A percentile compares a stretch with the other conserved stretches of the same genome.
phyloP scores from a whole-genome alignment of 371 early-diverging fungal genomes.

The Lichtheimia corymbifera region DNA sequence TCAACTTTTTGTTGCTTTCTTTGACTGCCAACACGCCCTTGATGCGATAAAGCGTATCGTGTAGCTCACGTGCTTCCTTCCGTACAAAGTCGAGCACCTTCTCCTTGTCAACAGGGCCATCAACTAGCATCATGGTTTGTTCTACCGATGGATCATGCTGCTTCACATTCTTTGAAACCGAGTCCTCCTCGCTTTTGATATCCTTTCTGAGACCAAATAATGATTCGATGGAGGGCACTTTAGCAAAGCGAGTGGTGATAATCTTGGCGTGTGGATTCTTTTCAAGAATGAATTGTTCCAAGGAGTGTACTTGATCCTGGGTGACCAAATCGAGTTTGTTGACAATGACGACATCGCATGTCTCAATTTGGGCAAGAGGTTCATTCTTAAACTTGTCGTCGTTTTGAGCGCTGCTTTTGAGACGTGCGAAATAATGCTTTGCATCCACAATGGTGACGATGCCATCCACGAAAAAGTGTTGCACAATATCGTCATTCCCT shows the following conservation, averaged over 20 bases:
- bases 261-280: constrained; percentile 25
- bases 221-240: constrained; percentile 13
- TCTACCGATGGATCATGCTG: constrained; percentile 34
- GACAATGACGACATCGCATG: constrained; percentile 31
- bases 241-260: constrained; percentile 18
- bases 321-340: constrained; percentile 38
- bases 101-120: constrained; percentile 21
- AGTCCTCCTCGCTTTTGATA: constrained; percentile 10
- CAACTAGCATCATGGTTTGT: constrained; percentile 30
- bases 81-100: constrained; percentile 19
- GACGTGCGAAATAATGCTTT: constrained; percentile 23
- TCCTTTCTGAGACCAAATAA: constrained; percentile 19
- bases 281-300: constrained; percentile 17
- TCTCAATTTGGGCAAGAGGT: constrained; percentile 32
- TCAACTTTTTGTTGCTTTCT: constrained; percentile 18
- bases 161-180: constrained; percentile 16
- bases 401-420: background rate
- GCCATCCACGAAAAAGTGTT: constrained; percentile 33
- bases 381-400: constrained; percentile 43
- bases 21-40: constrained; percentile 31
- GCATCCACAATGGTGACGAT: constrained; percentile 35
- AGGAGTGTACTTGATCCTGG: background rate
- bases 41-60: constrained; percentile 24
- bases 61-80: constrained; percentile 4
- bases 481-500: constrained; percentile 32